Conservation (phyloP, 164 flowering plant species). For the Piper betle region DNA sequence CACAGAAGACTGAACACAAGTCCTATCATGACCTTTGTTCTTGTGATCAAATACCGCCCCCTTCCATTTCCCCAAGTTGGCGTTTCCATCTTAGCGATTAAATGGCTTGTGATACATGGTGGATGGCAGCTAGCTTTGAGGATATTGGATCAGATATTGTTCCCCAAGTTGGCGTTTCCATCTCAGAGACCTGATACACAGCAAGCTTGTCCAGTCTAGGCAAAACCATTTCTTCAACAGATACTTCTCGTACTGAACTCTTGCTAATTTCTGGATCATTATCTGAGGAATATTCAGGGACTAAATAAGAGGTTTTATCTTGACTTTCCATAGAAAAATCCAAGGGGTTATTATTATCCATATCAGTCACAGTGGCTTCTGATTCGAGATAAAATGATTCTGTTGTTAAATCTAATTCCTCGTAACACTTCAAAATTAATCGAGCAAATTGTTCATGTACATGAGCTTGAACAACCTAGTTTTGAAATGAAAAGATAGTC, state of each 20-base stretch:
- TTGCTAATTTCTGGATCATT: conserved; percentile 12
- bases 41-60: conserved; percentile 26
- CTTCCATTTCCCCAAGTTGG: conserved; percentile 46
- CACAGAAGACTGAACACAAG: conserved; percentile 31
- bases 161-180: too few species aligned
- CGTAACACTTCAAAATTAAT: conserved; percentile 59
- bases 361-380: conserved; percentile 41
- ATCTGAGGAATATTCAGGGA: conserved; percentile 11
- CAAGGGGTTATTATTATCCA: conserved; percentile 46
- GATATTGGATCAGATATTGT: conserved; percentile 66
- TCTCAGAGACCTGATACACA: conserved; percentile 22
- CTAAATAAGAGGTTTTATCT: conserved; percentile 16
- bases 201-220: conserved; percentile 4
- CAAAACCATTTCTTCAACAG: not conserved
- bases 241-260: conserved; percentile 7
- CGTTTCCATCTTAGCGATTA: conserved; percentile 89
- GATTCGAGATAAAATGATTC: conserved; percentile 46
- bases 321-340: conserved; percentile 24
- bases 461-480: conserved; percentile 80
- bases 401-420: conserved; percentile 48
- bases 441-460: conserved; percentile 98
- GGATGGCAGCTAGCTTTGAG: conserved; percentile 85
- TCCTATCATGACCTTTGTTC: conserved; percentile 18
- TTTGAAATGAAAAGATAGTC: not conserved
- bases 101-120: conserved; percentile 95